Percentiles rank a stretch among this genome's conserved stretches.
Conservation (phyloP, 2,329 filamentous ascomycete species). For the Fusarium irregulare region DNA sequence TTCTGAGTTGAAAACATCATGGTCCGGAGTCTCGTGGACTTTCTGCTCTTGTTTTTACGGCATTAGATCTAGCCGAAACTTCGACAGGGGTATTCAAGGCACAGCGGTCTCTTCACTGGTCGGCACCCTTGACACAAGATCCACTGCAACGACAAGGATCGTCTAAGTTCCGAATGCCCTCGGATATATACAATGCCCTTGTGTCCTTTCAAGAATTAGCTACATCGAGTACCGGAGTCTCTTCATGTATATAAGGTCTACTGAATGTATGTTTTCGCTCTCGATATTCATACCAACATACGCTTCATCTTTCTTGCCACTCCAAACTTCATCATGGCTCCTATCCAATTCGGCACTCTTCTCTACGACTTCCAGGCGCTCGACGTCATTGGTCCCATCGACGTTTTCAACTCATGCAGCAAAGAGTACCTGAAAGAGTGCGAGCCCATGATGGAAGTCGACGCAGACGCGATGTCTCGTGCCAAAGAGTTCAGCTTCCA, state of each 20-base stretch:
- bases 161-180: constrained; percentile 3
- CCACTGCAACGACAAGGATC: not conserved
- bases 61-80: not conserved
- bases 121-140: not conserved
- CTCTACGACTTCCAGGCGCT: constrained; percentile 50
- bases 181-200: constrained; percentile 6
- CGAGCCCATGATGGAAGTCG: constrained; percentile 28
- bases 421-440: constrained; percentile 31
- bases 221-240: fast-evolving
- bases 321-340: constrained; percentile 8
- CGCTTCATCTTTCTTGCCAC: too few relatives aligned
- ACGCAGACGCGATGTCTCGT: constrained; percentile 32
- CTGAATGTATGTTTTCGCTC: too few relatives aligned
- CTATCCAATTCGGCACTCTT: constrained; percentile 34
- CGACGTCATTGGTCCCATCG: constrained; percentile 49
- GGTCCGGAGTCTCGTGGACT: not conserved
- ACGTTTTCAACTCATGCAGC: constrained; percentile 46
- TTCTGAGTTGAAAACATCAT: not conserved
- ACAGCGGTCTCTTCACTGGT: not conserved
- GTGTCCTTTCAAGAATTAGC: fast-evolving
- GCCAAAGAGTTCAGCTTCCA: constrained; percentile 50
- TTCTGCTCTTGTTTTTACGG: not conserved
- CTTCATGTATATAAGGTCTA: not conserved
- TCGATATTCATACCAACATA: not conserved
- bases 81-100: not conserved